Evolutionary conservation across 1,139 yeast genomes (phyloP).

Genomic region (Nadsonia starkeyi-henricii): DNA sequence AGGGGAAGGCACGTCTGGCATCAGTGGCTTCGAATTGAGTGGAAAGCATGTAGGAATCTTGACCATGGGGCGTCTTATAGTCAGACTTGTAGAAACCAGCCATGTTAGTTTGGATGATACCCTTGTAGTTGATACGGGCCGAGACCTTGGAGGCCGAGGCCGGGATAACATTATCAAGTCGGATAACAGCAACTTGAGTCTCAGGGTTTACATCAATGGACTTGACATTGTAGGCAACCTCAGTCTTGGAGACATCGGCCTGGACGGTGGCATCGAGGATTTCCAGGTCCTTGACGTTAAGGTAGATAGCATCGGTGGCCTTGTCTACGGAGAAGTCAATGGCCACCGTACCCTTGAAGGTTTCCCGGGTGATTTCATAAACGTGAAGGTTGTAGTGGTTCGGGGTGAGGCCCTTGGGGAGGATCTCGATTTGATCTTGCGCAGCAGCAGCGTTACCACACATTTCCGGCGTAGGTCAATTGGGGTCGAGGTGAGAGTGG

Average conservation of each 20-base stretch:
- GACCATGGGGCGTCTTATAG: conserved; percentile 42
- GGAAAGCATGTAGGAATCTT: conserved; percentile 52
- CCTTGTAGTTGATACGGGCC: conserved; percentile 31
- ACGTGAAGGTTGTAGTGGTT: conserved; percentile 26
- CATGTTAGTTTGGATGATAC: conserved; percentile 50
- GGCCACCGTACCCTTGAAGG: conserved; percentile 37
- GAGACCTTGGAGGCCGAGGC: conserved; percentile 15
- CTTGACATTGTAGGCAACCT: conserved; percentile 12
- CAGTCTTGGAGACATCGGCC: conserved; percentile 14
- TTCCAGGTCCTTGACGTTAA: conserved; percentile 16
- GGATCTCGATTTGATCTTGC: conserved; percentile 25
- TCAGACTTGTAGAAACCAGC: conserved; percentile 76
- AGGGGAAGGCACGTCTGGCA: conserved; percentile 84
- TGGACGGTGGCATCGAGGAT: conserved; percentile 11
- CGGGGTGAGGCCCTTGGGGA: conserved; percentile 43
- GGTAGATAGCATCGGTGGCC: conserved; percentile 21
- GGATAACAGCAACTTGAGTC: conserved; percentile 23
- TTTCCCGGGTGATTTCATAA: conserved; percentile 35
- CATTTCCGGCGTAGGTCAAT: not conserved
- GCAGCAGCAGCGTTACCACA: not conserved
- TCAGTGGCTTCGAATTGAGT: conserved; percentile 88
- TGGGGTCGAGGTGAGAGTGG: too few species aligned
- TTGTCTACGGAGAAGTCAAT: conserved; percentile 35
- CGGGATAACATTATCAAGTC: conserved; percentile 16
- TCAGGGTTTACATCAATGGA: conserved; percentile 14